Evolutionary conservation across 2,329 filamentous ascomycete genomes (phyloP), one percentile per base, ranked within the genome.

Genomic region (Mollisiaceae sp.): DNA sequence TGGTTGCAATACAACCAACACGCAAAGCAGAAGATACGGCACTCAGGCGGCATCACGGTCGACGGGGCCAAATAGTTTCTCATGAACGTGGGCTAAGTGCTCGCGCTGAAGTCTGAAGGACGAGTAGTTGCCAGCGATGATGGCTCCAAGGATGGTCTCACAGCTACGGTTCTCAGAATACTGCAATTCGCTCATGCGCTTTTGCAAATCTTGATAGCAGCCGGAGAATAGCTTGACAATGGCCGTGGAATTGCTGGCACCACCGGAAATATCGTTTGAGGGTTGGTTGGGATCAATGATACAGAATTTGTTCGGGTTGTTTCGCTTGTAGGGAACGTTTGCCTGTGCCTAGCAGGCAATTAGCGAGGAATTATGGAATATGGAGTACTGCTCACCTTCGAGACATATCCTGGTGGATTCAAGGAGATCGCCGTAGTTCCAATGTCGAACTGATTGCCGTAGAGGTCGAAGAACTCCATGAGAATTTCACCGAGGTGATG

Each of bases 281-380:
- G 86, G 77, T 65, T 92, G 91, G 77, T 98, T 97, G 0, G 95
- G 95, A 74, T 99, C 95, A 65, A 97, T 90, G 72, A 99, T 97
- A 9, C 90, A 91, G 1, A 99, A 82, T 1, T 93, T 88, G 59
- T 90, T 83, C 15, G 77, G 78, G 73, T 89, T 89, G 73, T 52
- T 59, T 35, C 50, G 57, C 27, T 79, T 78, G 47, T 89, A 87
- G 4, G 82, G 77, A 60, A 88, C 62, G 58, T 70, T 68, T 22
- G 50, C 54, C 20, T 47, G 38, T 20, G 55, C 32, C 66, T 67
- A 39, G 41, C 22, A 11, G 8, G 20, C 8, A 4, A 39, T 64
- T 63, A 66, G 64, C 35, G 15, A 32, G 2, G 8, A 32, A 32
- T 57, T 12, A 45, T 14, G 15, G 11, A 15, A 20, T 8, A 43